phyloP scores from a whole-genome alignment of 495 filamentous ascomycete genomes.

The Aspergillus ellipticus region DNA sequence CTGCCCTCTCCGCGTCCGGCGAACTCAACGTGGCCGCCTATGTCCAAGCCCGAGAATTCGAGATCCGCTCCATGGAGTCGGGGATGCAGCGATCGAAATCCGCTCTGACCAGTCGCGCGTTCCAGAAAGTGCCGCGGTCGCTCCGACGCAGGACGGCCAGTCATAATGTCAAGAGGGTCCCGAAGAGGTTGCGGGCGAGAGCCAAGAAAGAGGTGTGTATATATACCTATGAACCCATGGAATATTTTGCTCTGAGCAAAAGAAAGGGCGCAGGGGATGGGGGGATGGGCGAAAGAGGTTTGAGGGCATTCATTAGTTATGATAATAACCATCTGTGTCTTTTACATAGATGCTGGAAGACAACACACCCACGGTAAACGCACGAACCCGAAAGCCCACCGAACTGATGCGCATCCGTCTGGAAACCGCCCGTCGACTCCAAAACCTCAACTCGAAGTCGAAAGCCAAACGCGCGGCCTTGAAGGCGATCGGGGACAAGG shows the following conservation, averaged over 20 bases:
- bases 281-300: too few relatives aligned
- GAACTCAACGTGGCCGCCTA: conserved; percentile 79
- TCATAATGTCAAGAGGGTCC: conserved; percentile 92
- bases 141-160: conserved; percentile 85
- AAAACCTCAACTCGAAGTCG: conserved; percentile 55
- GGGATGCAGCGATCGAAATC: conserved; percentile 72
- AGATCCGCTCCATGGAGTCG: conserved; percentile 78
- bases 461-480: conserved; percentile 45
- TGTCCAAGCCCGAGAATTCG: conserved; percentile 75
- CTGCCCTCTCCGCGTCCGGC: conserved; percentile 68
- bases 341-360: conserved; percentile 87
- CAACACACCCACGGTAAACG: conserved; percentile 80
- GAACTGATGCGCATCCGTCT: conserved; percentile 71
- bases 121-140: conserved; percentile 82
- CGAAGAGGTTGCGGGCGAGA: conserved; percentile 65
- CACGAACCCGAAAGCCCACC: conserved; percentile 66
- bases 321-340: too few relatives aligned
- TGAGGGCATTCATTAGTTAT: too few relatives aligned
- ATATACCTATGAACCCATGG: too few relatives aligned
- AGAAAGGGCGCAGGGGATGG: conserved; percentile 7
- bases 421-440: conserved; percentile 73
- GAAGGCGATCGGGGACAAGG: conserved; percentile 32
- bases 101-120: conserved; percentile 67
- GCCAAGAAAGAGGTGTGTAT: conserved; percentile 66
- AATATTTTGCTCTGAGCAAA: too few relatives aligned